Evolutionary conservation across 306 rosid species (phyloP).

Genomic region (Dryas drummondii): DNA sequence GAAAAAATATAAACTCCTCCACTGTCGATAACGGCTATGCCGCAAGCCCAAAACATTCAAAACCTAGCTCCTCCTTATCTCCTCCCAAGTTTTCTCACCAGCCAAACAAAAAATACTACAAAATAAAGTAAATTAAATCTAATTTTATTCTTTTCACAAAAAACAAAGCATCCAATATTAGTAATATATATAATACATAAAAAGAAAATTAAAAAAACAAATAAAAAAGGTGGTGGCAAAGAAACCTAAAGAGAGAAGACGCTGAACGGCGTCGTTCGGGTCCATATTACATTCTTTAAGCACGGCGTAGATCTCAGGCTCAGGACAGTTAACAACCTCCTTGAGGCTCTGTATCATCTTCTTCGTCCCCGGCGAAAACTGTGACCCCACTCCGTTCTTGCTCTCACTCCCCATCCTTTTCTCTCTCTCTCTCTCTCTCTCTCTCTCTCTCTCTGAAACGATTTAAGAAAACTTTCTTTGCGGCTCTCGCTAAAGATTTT

Average conservation of each 20-base stretch:
- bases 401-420: constrained; percentile 33
- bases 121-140: not conserved
- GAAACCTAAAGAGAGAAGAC: constrained; percentile 40
- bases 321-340: constrained; percentile 38
- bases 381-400: constrained; percentile 15
- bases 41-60: constrained; percentile 1
- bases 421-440: not conserved
- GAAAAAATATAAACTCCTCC: not conserved
- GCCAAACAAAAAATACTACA: constrained; percentile 3
- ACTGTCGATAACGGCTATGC: not conserved
- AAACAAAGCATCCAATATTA: not conserved
- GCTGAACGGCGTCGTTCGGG: constrained; percentile 40
- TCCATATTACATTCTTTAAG: constrained; percentile 44
- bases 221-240: not conserved
- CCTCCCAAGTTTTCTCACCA: constrained; percentile 8
- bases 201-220: not conserved
- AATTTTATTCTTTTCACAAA: not conserved
- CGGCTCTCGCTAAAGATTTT: constrained; percentile 22
- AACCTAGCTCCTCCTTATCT: not conserved
- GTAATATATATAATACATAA: not conserved
- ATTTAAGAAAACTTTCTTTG: not conserved
- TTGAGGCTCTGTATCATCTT: constrained; percentile 31
- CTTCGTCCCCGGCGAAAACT: constrained; percentile 20
- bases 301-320: constrained; percentile 38
- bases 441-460: not conserved